phyloP scores from a whole-genome alignment of 1,284 basidiomycete genomes.

The Fomitopsis pinicola region DNA sequence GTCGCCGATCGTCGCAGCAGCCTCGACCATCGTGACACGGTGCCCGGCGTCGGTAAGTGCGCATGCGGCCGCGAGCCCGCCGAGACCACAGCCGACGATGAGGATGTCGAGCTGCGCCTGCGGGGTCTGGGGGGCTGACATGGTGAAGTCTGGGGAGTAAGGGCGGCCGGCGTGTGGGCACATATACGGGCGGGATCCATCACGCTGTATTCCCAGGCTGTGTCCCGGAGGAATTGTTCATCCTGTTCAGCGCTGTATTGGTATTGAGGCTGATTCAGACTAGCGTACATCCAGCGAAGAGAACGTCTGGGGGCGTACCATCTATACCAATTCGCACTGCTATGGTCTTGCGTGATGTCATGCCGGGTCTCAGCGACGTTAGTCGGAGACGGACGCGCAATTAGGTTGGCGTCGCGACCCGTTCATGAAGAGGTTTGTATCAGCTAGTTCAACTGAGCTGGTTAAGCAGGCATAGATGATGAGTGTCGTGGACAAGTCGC shows the following conservation, averaged over 20 bases:
- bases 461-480: neutral
- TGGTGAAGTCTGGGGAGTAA: slow-evolving; percentile 16
- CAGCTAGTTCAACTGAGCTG: neutral
- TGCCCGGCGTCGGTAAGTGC: slow-evolving; percentile 42
- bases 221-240: slow-evolving; percentile 1
- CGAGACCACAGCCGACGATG: slow-evolving; percentile 45
- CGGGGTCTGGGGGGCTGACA: slow-evolving; percentile 27
- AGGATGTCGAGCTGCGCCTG: slow-evolving; percentile 33
- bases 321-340: too few relatives aligned
- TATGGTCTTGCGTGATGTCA: too few relatives aligned
- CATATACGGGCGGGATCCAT: neutral
- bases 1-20: slow-evolving; percentile 37
- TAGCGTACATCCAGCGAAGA: neutral
- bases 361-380: too few relatives aligned
- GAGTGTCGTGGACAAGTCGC: neutral
- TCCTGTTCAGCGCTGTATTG: neutral
- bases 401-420: too few relatives aligned
- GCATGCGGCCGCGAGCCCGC: slow-evolving; percentile 42
- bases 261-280: neutral
- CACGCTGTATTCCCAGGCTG: slow-evolving; percentile 1
- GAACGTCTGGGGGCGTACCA: neutral
- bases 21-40: slow-evolving; percentile 40
- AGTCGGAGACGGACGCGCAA: too few relatives aligned
- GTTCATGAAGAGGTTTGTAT: too few relatives aligned
- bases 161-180: slow-evolving; percentile 12